Evolutionary conservation across 2,329 filamentous ascomycete genomes (phyloP).

Genomic region (Talaromyces albobiverticillius): DNA sequence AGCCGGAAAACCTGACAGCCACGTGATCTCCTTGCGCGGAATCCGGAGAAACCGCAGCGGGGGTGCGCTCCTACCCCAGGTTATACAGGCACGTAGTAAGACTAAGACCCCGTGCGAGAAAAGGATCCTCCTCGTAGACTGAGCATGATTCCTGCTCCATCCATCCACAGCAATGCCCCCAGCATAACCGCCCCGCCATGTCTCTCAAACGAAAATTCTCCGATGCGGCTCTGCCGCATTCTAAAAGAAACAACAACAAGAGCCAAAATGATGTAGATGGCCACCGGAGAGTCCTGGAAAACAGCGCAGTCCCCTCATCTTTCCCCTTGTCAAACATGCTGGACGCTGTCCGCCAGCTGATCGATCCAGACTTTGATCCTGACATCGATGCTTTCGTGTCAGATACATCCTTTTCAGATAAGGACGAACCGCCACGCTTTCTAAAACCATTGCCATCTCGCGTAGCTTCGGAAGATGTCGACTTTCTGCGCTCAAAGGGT

Average conservation of each 20-base stretch:
- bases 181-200: constrained; percentile 1
- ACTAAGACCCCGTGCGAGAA: no score
- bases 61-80: no score
- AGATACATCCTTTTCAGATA: constrained; percentile 29
- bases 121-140: no score
- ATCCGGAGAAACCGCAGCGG: no score
- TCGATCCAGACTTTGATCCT: constrained; percentile 38
- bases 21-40: no score
- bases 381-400: constrained; percentile 34
- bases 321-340: constrained; percentile 38
- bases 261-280: no score
- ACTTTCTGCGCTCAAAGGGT: constrained; percentile 75
- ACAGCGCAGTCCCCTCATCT: constrained; percentile 27
- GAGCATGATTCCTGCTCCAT: no score
- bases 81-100: no score
- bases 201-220: constrained; percentile 14
- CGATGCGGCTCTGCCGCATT: not conserved
- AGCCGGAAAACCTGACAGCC: no score
- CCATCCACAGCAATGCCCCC: no score
- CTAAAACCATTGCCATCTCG: constrained; percentile 72
- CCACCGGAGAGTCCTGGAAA: constrained; percentile 20
- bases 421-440: constrained; percentile 54
- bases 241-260: no score
- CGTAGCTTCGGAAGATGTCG: constrained; percentile 73
- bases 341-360: constrained; percentile 34